These are phyloP conservation scores for Colletotrichum cuscutae DNA, from an alignment of 2,329 filamentous ascomycete genomes.

Conservation along the genomic window DNA sequence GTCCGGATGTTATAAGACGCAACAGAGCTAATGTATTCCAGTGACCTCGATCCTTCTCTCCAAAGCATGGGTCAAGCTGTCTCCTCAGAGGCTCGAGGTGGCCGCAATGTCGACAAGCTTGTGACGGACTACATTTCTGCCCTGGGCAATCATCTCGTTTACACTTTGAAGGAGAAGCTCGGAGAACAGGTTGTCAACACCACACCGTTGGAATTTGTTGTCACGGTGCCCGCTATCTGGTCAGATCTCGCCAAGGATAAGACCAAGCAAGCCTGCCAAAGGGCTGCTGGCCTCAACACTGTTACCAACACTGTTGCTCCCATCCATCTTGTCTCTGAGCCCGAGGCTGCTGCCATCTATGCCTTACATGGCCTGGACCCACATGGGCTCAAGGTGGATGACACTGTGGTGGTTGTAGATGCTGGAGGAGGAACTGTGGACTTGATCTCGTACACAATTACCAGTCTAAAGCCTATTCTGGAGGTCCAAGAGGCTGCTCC, in stretches of 20 bases:
- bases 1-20: too few relatives aligned
- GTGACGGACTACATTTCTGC: conserved; percentile 61
- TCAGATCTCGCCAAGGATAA: conserved; percentile 63
- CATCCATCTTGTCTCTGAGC: conserved; percentile 61
- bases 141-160: conserved; percentile 59
- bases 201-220: conserved; percentile 62
- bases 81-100: conserved; percentile 41
- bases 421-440: conserved; percentile 66
- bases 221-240: conserved; percentile 70
- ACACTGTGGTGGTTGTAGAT: conserved; percentile 64
- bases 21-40: conserved; percentile 19
- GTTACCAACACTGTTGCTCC: conserved; percentile 43
- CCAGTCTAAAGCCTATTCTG: conserved; percentile 52
- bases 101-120: conserved; percentile 50
- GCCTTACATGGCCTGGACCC: conserved; percentile 55
- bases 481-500: conserved; percentile 60
- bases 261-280: conserved; percentile 56
- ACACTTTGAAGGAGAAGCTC: conserved; percentile 53
- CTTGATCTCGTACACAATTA: conserved; percentile 63
- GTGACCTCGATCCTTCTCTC: conserved; percentile 50
- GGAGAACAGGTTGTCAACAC: conserved; percentile 52
- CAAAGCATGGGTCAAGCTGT: conserved; percentile 45
- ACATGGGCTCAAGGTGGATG: conserved; percentile 53
- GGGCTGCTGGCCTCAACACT: conserved; percentile 44
- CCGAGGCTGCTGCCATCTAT: conserved; percentile 63